These are phyloP conservation scores for Floccularia luteovirens DNA, from an alignment of 768 basidiomycete species.

Conservation along the genomic window DNA sequence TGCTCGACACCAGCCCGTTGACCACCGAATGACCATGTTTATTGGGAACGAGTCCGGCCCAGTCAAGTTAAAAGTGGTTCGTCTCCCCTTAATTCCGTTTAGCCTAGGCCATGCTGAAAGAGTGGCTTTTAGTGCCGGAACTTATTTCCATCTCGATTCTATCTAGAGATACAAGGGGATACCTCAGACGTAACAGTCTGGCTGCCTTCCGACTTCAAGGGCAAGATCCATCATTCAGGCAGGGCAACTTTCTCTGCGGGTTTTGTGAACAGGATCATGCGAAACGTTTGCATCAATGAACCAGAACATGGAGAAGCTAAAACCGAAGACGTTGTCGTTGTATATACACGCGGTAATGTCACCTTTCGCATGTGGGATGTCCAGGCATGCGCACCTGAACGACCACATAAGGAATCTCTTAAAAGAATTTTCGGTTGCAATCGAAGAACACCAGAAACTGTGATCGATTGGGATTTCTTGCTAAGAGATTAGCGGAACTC, in stretches of 20 bases:
- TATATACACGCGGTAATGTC: slow-evolving; percentile 52
- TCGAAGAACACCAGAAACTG: slow-evolving; percentile 44
- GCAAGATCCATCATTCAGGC: slow-evolving; percentile 50
- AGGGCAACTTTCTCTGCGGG: slow-evolving; percentile 58
- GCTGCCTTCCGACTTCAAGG: slow-evolving; percentile 76
- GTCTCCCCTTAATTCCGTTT: too few species aligned
- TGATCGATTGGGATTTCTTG: slow-evolving; percentile 75
- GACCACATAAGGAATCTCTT: slow-evolving; percentile 49
- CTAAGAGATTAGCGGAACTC: slow-evolving; percentile 50
- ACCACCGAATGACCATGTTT: slow-evolving; percentile 68
- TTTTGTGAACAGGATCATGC: slow-evolving; percentile 62
- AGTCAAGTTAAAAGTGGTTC: slow-evolving; percentile 67
- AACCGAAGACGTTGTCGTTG: slow-evolving; percentile 61
- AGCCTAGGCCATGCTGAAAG: too few species aligned
- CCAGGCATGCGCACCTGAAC: slow-evolving; percentile 56
- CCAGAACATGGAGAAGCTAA: too few species aligned
- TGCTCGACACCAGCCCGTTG: slow-evolving; percentile 62
- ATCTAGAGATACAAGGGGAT: slow-evolving; percentile 57
- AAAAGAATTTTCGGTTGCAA: slow-evolving; percentile 57
- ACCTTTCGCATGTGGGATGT: slow-evolving; percentile 80
- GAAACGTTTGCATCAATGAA: slow-evolving; percentile 42
- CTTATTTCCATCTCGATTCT: slow-evolving; percentile 44
- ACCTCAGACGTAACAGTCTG: slow-evolving; percentile 68
- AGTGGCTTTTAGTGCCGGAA: slow-evolving; percentile 51
- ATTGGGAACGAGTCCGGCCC: slow-evolving; percentile 42